Evolutionary conservation across 768 basidiomycete genomes (phyloP), one percentile per base, ranked within the genome.

Genomic region (Tremella fuciformis): DNA sequence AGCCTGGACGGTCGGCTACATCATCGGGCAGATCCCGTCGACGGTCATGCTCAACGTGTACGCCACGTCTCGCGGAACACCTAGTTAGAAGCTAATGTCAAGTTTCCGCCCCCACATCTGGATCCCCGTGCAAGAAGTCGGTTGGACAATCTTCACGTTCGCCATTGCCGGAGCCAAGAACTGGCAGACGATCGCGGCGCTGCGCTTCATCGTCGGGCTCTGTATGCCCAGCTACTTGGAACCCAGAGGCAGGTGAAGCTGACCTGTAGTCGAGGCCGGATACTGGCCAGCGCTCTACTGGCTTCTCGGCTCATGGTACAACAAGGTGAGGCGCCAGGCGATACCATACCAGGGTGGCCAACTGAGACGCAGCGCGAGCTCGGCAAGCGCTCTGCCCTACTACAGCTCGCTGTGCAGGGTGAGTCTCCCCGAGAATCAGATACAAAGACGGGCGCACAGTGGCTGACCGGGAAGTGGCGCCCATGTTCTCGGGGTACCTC

Each of bases 211-310:
- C 26, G 66, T 74, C 21, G 73, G 73, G 22, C 61, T 71, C 0
- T 64, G 67, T 41, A 70, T 71, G 59, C 63, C 42, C 8, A n/a
- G 24, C 19, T 2, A 13, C 18, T 24, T 22, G 52, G 15, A 16
- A 19, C n/a, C 18, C 22, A 25, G 6, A 6, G 29, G 29, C 6
- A 11, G 29, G 4, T 11, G 29, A 34, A 34, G 29, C 29, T 34
- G 29, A 11, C 18, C 22, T 15, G 9, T 22, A 13, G 18, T n/a
- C 40, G 57, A 53, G 51, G 64, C 67, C 24, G 70, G 63, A 11
- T 74, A 72, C 53, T 74, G 72, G 53, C 73, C 73, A 9, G 68
- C 66, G n/a, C 62, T 66, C 8, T 70, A 74, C 52, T 69, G 63
- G 52, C 46, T 74, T 8, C 51, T 74, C 6, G 70, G 67, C n/a